A percentile compares a stretch with the other conserved stretches of the same genome.
phyloP scores from a whole-genome alignment of 192 early-diverging fungal genomes.

The Lobosporangium transversale region DNA sequence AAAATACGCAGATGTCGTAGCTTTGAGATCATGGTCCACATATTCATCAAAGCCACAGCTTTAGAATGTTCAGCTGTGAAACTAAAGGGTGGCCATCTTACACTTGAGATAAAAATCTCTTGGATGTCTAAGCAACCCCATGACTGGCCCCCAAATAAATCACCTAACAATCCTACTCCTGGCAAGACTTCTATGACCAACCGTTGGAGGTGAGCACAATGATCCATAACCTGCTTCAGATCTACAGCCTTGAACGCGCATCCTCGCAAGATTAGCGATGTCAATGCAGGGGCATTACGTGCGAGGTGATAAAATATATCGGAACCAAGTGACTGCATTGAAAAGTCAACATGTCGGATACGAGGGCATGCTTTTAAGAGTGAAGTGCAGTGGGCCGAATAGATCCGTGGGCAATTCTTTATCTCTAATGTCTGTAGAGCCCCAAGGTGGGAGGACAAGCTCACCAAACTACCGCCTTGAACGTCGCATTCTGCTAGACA shows the following conservation, averaged over 20 bases:
- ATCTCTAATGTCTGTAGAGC: not conserved
- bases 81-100: no score
- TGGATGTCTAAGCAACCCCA: constrained; percentile 7
- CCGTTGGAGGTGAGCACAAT: constrained; percentile 1
- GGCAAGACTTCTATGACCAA: not conserved
- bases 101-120: no score
- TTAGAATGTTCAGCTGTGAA: not conserved
- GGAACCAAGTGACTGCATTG: not conserved
- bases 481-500: not conserved
- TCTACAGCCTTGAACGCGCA: not conserved
- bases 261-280: not conserved
- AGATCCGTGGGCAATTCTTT: not conserved
- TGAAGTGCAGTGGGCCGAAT: not conserved
- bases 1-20: not conserved
- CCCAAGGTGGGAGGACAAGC: not conserved
- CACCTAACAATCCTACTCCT: not conserved
- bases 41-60: not conserved
- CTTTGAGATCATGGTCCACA: constrained; percentile 5
- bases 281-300: not conserved
- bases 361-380: not conserved
- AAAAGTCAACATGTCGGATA: not conserved
- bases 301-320: not conserved
- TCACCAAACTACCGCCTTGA: not conserved
- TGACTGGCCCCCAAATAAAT: constrained; percentile 4
- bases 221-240: not conserved